Evolutionary conservation across 2,329 filamentous ascomycete species (phyloP), one percentile per base, ranked within the genome.

Genomic region (Xylariaceae sp.): DNA sequence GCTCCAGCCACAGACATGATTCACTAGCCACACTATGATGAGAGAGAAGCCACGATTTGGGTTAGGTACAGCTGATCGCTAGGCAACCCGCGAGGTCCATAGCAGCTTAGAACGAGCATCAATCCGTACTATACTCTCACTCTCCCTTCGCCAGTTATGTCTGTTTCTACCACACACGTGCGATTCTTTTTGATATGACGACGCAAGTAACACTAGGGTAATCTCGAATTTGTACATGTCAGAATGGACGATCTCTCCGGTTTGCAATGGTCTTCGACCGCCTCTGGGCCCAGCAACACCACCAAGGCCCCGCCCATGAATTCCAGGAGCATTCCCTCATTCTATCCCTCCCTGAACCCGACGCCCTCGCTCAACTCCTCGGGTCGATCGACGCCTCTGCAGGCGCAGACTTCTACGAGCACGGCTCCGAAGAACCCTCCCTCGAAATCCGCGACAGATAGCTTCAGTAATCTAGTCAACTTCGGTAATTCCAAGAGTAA

Each of bases 381-480:
- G 6, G 81, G 80, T 44, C 78, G 78, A 63, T 84, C 77, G 69
- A 86, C 82, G 11, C 83, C 84, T 15, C 68, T 85, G 47, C 82
- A 82, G 4, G 67, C 75, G 7, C 80, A 82, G 63, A 75, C 70
- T 4, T 80, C 80, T 13, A 78, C 78, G 3, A 64, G 72, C 30
- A 70, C 75, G 55, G 74, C 65, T 60, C 74, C 72, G 72, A 85
- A 77, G 64, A 74, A 70, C 2, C 74, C 79, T 10, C 65, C 76
- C 1, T 60, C 75, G 3, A 88, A 82, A 66, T 69, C 85, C 42
- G 74, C 82, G 4, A 75, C 81, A 51, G 90, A 94, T 71, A 91
- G 88, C 77, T 94, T 94, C 75, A 89, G 89, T 69, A 88, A 86
- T 68, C 78, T 94, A 55, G 79, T 92, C 62, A 85, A 81, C 66